These are phyloP conservation scores for Diutina ranongensis DNA, from an alignment of 1,139 yeast species.

Conservation along the genomic window DNA sequence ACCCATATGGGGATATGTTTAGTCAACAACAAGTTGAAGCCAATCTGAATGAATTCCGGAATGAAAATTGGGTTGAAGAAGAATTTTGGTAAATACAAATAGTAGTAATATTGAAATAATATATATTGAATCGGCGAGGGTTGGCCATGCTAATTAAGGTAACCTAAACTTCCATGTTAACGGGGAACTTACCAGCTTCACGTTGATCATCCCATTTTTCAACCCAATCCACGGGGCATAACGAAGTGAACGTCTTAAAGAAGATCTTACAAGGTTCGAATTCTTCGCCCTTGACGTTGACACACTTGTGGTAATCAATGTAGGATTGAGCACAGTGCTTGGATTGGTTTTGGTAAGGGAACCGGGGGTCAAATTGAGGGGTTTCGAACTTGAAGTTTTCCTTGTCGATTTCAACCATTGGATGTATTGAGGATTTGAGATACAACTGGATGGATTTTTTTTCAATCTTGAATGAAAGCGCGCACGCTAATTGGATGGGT, in stretches of 20 bases:
- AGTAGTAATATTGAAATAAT: neutral
- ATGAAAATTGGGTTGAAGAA: conserved; percentile 53
- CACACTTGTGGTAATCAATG: conserved; percentile 96
- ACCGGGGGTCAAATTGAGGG: conserved; percentile 85
- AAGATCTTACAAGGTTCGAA: conserved; percentile 96
- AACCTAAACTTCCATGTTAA: conserved; percentile 12
- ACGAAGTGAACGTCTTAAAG: conserved; percentile 79
- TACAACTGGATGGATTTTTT: neutral
- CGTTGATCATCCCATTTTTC: conserved; percentile 97
- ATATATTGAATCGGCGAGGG: neutral
- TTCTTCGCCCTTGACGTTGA: conserved; percentile 94
- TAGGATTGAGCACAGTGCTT: conserved; percentile 97
- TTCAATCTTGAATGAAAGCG: neutral
- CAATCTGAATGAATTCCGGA: conserved; percentile 40
- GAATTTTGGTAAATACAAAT: conserved; percentile 39
- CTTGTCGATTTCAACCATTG: conserved; percentile 19
- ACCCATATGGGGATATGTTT: conserved; percentile 50
- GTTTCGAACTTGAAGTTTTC: conserved; percentile 53
- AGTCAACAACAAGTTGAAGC: conserved; percentile 35
- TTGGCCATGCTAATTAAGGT: neutral
- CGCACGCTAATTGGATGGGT: neutral
- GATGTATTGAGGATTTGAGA: neutral
- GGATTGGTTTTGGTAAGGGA: conserved; percentile 95
- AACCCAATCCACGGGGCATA: conserved; percentile 90
- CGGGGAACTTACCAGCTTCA: conserved; percentile 42